Evolutionary conservation across 495 filamentous ascomycete species (phyloP).

Genomic region (Letharia lupina): DNA sequence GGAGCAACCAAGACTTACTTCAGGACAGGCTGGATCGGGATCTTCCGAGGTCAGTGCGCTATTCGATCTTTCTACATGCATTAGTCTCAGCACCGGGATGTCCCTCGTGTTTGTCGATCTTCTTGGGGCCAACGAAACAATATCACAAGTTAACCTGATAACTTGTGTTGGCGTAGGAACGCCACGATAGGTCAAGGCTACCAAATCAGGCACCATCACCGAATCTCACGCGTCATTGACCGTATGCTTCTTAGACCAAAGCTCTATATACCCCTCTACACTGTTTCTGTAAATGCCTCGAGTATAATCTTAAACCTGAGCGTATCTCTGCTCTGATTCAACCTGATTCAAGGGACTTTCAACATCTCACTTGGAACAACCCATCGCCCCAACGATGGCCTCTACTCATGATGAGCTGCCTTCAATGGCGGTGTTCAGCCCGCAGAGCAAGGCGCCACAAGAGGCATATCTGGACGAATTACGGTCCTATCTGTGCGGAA

Average conservation of each 20-base stretch:
- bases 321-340: background rate
- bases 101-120: background rate
- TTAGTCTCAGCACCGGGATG: background rate
- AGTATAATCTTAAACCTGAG: background rate
- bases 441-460: constrained; percentile 17
- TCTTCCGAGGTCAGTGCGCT: background rate
- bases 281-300: background rate
- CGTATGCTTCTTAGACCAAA: background rate
- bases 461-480: constrained; percentile 11
- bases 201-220: too few species aligned
- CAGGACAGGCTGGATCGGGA: background rate
- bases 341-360: constrained; percentile 1
- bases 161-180: background rate
- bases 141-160: background rate
- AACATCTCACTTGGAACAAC: constrained; percentile 5
- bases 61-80: background rate
- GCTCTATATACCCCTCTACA: background rate
- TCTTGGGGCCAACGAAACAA: background rate
- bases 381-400: background rate
- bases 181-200: background rate
- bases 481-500: constrained; percentile 6
- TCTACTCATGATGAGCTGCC: constrained; percentile 14
- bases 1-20: background rate
- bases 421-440: constrained; percentile 16
- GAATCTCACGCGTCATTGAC: too few species aligned